Evolutionary conservation across 257 asterid species (phyloP), one percentile per base, ranked within the genome.

Genomic region (Henckelia pumila): DNA sequence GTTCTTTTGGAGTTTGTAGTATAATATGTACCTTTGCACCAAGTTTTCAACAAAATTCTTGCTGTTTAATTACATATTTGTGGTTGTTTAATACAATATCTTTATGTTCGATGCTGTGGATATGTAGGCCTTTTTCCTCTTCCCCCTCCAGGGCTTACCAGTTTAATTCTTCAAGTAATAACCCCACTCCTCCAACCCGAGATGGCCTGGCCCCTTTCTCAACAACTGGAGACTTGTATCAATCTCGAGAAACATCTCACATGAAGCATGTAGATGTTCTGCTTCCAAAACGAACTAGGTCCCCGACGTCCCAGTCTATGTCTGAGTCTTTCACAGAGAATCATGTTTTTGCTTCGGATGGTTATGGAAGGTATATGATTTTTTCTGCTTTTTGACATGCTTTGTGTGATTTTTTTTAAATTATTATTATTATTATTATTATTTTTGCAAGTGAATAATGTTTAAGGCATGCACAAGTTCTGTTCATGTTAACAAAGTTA

Each of bases 271-370:
- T 71, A 16, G 87, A 84, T 73, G 76, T 59, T 74, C 88, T 82
- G 64, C 83, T 67, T 70, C 75, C 87, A 55, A 93, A 86, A 75
- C 76, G 92, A 78, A 79, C 85, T 59, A 94, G 95, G 80, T 88
- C 96, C 33, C 95, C 98, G 40, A 77, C 86, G 73, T 69, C 40
- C 60, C 77, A 82, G 49, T 64, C 82, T 68, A 63, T 69, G 1
- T 25, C 71, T 63, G 81, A 67, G 61, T 80, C 69, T 72, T 75
- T 84, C 49, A 37, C 61, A 3, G 81, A 71, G 21, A 74, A 80
- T 56, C 74, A 83, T 69, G 69, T 63, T 70, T 61, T 60, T 53
- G 66, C 71, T 67, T 73, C 60, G 26, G 76, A 76, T 71, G 78
- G 69, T 65, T 72, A 73, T 32, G 79, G 59, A 80, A 86, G 92